phyloP scores from a whole-genome alignment of 352 stramenopile species.

The Globisporangium paddicum region DNA sequence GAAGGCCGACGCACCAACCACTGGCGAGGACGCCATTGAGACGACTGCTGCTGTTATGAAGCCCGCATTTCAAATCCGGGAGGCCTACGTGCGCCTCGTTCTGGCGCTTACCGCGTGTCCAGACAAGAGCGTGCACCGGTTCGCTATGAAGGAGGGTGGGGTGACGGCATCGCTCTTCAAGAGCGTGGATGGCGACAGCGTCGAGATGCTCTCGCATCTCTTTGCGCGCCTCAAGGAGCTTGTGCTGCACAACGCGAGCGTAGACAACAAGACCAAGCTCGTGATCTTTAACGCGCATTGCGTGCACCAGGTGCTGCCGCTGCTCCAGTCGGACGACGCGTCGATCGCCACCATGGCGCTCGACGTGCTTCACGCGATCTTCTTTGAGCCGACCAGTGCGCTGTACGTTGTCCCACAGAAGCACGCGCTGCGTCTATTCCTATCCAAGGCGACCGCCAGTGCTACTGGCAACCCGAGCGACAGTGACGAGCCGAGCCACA shows the following conservation, averaged over 20 bases:
- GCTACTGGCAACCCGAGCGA: not conserved
- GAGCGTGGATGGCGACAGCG: conserved; percentile 66
- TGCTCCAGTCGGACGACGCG: conserved; percentile 60
- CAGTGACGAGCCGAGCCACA: conserved; percentile 16
- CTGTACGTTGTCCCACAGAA: conserved; percentile 46
- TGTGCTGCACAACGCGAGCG: conserved; percentile 45
- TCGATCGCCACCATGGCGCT: conserved; percentile 30
- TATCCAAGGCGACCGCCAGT: conserved; percentile 28
- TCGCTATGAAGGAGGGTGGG: conserved; percentile 71
- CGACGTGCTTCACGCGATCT: conserved; percentile 43
- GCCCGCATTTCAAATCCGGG: conserved; percentile 53
- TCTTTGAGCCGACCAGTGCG: conserved; percentile 41
- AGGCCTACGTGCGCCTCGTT: conserved; percentile 61
- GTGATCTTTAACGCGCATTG: conserved; percentile 56
- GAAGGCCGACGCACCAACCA: conserved; percentile 22
- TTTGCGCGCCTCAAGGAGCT: conserved; percentile 34
- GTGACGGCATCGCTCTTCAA: conserved; percentile 67
- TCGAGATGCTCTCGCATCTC: conserved; percentile 44
- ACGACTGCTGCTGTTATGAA: not conserved
- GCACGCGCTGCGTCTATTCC: conserved; percentile 40
- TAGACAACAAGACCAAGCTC: conserved; percentile 56
- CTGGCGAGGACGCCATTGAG: not conserved
- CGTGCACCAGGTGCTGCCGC: conserved; percentile 61
- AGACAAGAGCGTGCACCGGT: conserved; percentile 77
- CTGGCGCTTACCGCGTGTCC: conserved; percentile 51